Conservation (phyloP, 2,329 filamentous ascomycete genomes). For the Gliomastix tumulicola region DNA sequence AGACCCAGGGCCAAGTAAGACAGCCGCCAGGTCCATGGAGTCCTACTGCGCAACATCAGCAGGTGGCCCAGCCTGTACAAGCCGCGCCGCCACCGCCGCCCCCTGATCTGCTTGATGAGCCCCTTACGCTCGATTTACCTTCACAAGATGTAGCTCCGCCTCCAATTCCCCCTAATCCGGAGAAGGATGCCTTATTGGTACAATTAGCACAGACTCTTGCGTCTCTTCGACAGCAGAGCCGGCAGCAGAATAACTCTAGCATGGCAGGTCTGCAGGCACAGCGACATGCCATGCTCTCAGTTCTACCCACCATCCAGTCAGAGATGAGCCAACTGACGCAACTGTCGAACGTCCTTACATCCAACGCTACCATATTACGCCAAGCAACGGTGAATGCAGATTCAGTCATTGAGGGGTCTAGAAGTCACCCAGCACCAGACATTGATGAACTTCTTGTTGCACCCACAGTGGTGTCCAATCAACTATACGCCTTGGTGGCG, state of each 20-base stretch:
- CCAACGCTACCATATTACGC: conserved; percentile 73
- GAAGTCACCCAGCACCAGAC: conserved; percentile 60
- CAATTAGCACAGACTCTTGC: conserved; percentile 68
- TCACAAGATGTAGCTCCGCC: conserved; percentile 56
- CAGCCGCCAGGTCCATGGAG: too few relatives aligned
- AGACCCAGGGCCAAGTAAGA: too few relatives aligned
- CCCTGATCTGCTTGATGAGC: conserved; percentile 50
- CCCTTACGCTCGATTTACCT: conserved; percentile 43
- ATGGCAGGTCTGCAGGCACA: conserved; percentile 74
- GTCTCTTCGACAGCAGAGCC: conserved; percentile 60
- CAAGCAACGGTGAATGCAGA: conserved; percentile 75
- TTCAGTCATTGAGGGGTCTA: conserved; percentile 65
- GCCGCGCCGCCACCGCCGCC: too few relatives aligned
- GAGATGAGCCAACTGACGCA: conserved; percentile 68
- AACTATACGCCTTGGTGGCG: conserved; percentile 82
- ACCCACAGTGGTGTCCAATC: conserved; percentile 85
- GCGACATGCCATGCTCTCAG: conserved; percentile 65
- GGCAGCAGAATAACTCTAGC: conserved; percentile 66
- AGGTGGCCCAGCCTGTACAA: too few relatives aligned
- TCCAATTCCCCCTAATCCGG: conserved; percentile 89
- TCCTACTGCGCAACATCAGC: too few relatives aligned
- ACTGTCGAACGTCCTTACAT: conserved; percentile 62
- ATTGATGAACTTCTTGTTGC: conserved; percentile 92
- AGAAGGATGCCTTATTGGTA: conserved; percentile 80
- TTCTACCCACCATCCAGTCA: conserved; percentile 61